phyloP scores from a whole-genome alignment of 2,329 filamentous ascomycete species.

The Penicillium sp. region DNA sequence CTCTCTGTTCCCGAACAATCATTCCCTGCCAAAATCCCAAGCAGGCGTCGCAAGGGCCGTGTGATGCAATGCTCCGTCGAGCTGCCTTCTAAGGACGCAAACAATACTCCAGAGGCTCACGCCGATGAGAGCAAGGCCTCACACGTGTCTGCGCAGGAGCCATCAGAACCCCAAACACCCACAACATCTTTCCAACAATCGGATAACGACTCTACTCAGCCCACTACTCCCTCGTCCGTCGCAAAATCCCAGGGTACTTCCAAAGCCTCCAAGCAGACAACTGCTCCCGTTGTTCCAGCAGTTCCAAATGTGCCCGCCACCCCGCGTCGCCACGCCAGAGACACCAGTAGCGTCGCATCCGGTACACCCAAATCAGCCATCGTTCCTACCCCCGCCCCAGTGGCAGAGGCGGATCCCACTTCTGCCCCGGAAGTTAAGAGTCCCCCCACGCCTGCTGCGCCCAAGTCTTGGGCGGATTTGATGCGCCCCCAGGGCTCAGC shows the following conservation, averaged over 20 bases:
- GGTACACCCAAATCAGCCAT: constrained; percentile 36
- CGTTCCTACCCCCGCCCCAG: constrained; percentile 8
- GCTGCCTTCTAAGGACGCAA: constrained; percentile 52
- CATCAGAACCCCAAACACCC: constrained; percentile 57
- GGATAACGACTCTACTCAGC: constrained; percentile 57
- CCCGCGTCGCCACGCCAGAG: constrained; percentile 39
- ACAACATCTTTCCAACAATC: constrained; percentile 61
- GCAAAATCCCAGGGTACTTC: constrained; percentile 35
- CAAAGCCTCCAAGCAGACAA: constrained; percentile 37
- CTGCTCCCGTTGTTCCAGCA: constrained; percentile 50
- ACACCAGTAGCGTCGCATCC: constrained; percentile 35
- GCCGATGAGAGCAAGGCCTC: constrained; percentile 23
- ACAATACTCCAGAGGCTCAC: constrained; percentile 23
- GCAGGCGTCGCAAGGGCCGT: constrained; percentile 47
- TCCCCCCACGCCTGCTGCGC: constrained; percentile 49
- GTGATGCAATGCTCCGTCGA: constrained; percentile 46
- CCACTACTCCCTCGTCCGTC: constrained; percentile 58
- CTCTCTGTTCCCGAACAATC: constrained; percentile 56
- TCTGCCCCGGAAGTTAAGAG: constrained; percentile 30
- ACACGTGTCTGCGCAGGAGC: constrained; percentile 22
- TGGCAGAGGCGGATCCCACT: background rate
- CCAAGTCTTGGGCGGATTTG: constrained; percentile 70
- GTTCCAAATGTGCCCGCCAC: constrained; percentile 41
- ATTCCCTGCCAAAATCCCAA: constrained; percentile 56
- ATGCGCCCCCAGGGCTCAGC: constrained; percentile 56